Base-by-base conservation (phyloP, 192 early-diverging fungal genomes). In the Umbelopsis sp. region DNA sequence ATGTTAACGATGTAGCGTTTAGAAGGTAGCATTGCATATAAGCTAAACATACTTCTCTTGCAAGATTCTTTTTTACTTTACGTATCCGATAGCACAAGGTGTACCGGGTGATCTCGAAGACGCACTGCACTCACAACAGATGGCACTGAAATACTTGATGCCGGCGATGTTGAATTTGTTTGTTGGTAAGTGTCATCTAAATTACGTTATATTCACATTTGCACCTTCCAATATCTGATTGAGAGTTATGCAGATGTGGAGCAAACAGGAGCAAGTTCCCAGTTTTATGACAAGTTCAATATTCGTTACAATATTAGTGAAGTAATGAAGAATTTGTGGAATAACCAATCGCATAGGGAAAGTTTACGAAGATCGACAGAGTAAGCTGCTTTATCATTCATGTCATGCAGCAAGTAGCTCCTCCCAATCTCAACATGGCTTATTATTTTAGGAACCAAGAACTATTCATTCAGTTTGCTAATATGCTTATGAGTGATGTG, bases 261-360 rank as follows among this genome's bases (percentile, higher is more conserved):
- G 79, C 91, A 95, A 49, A 97, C 96, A 21, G 97, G 97, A 20
- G 86, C 89, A 2, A 88, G 88, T 72, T 91, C 92, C 4, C 96
- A 97, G 77, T 99, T 99, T 73, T 99, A 97, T 75, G 97, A 99
- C 80, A 99, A 99, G 80, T 97, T 98, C 83, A 97, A 94, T 80
- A 96, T 96, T 72, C 91, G 97, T 36, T 98, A 98, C 85, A 91
- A 97, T 71, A 96, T 99, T 66, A 91, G 91, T 9, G 94, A 96
- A 71, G 92, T 96, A 10, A 87, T 98, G 75, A 95, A 95, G 75
- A 75, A 78, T 36, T 82, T 96, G 14, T 95, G 95, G 92, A 80
- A 76, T 6, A 88, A 93, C 66, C 82, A 76, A n/a, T 76, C 73
- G n/a, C 93, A 96, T 80, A 85, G 88, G n/a, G 75, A 74, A 2